Evolutionary conservation across 306 rosid species (phyloP).

Genomic region (Senna tora): DNA sequence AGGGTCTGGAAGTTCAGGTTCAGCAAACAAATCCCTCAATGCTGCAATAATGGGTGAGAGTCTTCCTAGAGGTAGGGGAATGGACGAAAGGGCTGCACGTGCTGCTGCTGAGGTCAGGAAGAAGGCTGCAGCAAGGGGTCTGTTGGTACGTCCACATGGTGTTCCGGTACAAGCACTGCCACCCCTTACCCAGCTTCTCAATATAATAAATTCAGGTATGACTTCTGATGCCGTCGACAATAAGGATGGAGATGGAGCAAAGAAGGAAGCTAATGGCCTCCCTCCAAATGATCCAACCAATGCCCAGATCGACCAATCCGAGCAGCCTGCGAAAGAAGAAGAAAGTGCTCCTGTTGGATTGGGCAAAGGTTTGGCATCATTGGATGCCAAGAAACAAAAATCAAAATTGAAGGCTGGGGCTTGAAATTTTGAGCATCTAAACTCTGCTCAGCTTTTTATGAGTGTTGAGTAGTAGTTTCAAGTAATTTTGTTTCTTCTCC

Average conservation of each 20-base stretch:
- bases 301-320: constrained; percentile 45
- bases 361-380: constrained; percentile 76
- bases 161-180: constrained; percentile 89
- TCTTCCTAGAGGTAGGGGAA: constrained; percentile 87
- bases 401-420: constrained; percentile 67
- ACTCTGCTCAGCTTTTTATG: constrained; percentile 38
- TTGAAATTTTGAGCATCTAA: constrained; percentile 50
- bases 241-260: constrained; percentile 56
- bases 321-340: constrained; percentile 45
- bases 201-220: constrained; percentile 70
- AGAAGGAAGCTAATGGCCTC: constrained; percentile 46
- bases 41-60: constrained; percentile 77
- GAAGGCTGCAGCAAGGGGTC: constrained; percentile 94
- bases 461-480: constrained; percentile 34
- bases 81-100: constrained; percentile 92
- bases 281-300: constrained; percentile 40
- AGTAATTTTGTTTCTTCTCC: constrained; percentile 27
- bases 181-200: constrained; percentile 75
- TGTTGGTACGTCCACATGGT: constrained; percentile 76
- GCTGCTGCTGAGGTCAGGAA: constrained; percentile 93
- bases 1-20: constrained; percentile 79
- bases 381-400: constrained; percentile 83
- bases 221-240: constrained; percentile 54
- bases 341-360: constrained; percentile 78
- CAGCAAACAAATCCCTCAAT: constrained; percentile 77